Percentiles rank a stretch among this genome's conserved stretches.
Evolutionary conservation across 306 rosid genomes (phyloP).

Genomic region (Ochetophila trinervis): DNA sequence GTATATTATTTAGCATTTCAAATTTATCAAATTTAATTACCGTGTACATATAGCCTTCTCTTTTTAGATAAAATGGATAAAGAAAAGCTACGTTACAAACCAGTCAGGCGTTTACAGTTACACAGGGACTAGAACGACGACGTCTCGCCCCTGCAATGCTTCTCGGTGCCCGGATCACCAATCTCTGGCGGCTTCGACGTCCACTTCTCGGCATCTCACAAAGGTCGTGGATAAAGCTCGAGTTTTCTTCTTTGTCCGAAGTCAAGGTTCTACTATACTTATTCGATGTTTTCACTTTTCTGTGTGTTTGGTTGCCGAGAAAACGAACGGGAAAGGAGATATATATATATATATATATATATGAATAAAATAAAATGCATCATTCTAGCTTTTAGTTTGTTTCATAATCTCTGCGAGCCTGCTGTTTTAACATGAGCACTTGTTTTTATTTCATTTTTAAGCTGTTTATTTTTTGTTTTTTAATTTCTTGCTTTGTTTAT

Average conservation of each 20-base stretch:
- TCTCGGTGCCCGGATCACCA: slow-evolving; percentile 26
- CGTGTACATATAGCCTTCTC: no score
- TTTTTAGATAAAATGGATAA: no score
- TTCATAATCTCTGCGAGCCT: no score
- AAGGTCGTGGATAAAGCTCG: slow-evolving; percentile 20
- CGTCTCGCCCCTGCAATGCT: slow-evolving; percentile 33
- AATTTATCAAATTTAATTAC: no score
- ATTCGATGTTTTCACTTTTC: neutral
- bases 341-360: no score
- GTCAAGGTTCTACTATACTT: slow-evolving; percentile 28
- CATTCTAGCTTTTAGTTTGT: neutral
- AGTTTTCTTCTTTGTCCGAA: slow-evolving; percentile 25
- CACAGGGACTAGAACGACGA: slow-evolving; percentile 7
- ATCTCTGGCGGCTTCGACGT: slow-evolving; percentile 25
- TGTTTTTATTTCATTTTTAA: no score
- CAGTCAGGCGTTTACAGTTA: no score
- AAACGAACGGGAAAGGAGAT: neutral
- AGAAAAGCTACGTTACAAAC: no score
- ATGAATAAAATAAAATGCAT: neutral
- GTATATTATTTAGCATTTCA: no score
- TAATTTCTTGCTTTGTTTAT: neutral
- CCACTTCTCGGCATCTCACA: slow-evolving; percentile 18
- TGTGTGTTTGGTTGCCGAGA: neutral
- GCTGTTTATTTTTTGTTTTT: neutral
- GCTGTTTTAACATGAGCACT: no score